phyloP scores from a whole-genome alignment of 179 eudicot genomes.

The Beta macrorhiza region DNA sequence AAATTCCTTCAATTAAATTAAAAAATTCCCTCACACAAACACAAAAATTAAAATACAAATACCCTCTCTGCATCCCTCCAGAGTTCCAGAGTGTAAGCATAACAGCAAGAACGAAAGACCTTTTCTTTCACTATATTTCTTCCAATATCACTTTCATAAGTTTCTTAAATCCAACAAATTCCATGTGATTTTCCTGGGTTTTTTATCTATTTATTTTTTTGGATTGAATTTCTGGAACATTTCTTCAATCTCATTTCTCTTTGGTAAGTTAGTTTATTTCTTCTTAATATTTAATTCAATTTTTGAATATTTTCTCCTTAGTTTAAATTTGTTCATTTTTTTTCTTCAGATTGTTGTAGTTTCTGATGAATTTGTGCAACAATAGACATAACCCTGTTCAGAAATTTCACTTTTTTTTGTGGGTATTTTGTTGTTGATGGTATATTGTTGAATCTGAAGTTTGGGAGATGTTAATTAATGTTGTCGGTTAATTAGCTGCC shows the following conservation, averaged over 20 bases:
- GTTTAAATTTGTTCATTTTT: too few species aligned
- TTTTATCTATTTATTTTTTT: neutral
- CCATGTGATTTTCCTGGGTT: neutral
- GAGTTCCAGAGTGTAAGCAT: conserved; percentile 14
- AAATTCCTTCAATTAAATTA: neutral
- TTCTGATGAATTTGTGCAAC: neutral
- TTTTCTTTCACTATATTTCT: neutral
- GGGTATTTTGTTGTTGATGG: neutral
- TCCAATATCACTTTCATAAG: neutral
- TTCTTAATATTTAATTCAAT: neutral
- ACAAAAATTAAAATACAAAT: neutral
- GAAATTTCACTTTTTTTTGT: neutral
- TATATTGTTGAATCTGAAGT: conserved; percentile 15
- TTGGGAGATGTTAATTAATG: neutral
- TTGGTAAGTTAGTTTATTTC: neutral
- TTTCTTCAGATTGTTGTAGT: neutral
- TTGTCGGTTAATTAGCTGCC: neutral
- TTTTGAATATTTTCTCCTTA: too few species aligned
- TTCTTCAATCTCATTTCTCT: neutral
- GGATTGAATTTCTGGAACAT: neutral
- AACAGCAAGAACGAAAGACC: conserved; percentile 1
- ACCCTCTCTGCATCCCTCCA: neutral
- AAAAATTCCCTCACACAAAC: neutral
- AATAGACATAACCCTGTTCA: neutral
- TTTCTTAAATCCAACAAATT: neutral